Evolutionary conservation across 768 basidiomycete genomes (phyloP), one percentile per base, ranked within the genome.

Genomic region (Epithele typhae): DNA sequence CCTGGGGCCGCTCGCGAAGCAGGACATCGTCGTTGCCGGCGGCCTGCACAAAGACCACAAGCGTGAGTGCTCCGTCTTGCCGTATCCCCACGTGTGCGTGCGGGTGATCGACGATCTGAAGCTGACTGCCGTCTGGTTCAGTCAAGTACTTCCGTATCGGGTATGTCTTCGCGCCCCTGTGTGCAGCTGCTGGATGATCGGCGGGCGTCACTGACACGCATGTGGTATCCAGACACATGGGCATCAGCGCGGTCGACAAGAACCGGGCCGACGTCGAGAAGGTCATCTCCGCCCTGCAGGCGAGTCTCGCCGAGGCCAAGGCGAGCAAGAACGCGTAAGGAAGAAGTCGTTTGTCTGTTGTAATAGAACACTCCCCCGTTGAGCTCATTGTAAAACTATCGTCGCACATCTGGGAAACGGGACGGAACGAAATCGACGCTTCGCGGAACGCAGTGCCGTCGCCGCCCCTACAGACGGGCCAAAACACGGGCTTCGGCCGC

Each of bases 81-180:
- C n/a, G n/a, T n/a, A n/a, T n/a, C n/a, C n/a, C n/a, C n/a, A n/a
- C 11, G 12, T 9, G 1, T 22, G 2, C 21, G 6, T 6, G 23
- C 36, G 11, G 22, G 1, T 25, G 0, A 10, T 39, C 32, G 18
- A 22, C 12, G 15, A 22, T 19, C 18, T 6, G 19, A 17, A 18
- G 33, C 64, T 52, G 18, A 33, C 25, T 36, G 12, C 24, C 7
- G 11, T 43, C 25, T 9, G 24, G 43, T 25, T 49, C 34, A 87
- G 87, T 86, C 60, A 85, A 82, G 59, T 95, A 95, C 66, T 92
- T 95, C 84, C 84, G 93, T 41, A 82, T 96, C 44, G 93, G 92
- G 77, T 78, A 49, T 32, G 76, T 71, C 15, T 42, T n/a, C 44
- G 12, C 22, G 52, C 11, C 24, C 32, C 27, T 40, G 4, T 33